Percentiles rank a stretch among this genome's conserved stretches.
Evolutionary conservation across 2,329 filamentous ascomycete species (phyloP).

Genomic region (Penicillium paneum): DNA sequence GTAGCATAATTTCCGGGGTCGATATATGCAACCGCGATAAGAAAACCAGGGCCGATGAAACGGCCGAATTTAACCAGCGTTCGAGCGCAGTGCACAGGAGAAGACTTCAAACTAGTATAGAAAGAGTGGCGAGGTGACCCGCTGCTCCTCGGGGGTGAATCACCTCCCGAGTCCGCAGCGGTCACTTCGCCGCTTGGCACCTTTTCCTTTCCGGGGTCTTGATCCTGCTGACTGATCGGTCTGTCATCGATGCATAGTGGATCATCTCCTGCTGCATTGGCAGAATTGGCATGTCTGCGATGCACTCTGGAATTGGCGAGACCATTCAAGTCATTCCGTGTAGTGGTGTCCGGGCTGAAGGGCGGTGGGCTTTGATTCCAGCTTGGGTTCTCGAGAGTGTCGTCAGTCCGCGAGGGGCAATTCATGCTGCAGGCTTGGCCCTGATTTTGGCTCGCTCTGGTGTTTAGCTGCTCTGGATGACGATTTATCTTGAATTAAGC

Average conservation of each 20-base stretch:
- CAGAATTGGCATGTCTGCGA: slow-evolving; percentile 36
- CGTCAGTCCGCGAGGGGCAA: slow-evolving; percentile 61
- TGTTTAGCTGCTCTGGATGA: background rate
- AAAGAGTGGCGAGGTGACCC: slow-evolving; percentile 33
- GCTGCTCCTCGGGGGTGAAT: slow-evolving; percentile 31
- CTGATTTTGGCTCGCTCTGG: background rate
- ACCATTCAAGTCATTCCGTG: slow-evolving; percentile 59
- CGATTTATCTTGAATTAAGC: background rate
- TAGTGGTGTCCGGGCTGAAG: slow-evolving; percentile 60
- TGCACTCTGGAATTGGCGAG: slow-evolving; percentile 57
- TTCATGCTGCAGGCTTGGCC: slow-evolving; percentile 51
- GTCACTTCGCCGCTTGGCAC: slow-evolving; percentile 28
- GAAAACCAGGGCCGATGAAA: slow-evolving; percentile 49
- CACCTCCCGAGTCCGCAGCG: slow-evolving; percentile 26
- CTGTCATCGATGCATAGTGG: slow-evolving; percentile 22
- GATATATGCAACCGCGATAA: slow-evolving; percentile 50
- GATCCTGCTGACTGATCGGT: slow-evolving; percentile 21
- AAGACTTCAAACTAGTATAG: slow-evolving; percentile 16
- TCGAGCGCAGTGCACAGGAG: slow-evolving; percentile 22
- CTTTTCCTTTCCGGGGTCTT: slow-evolving; percentile 24
- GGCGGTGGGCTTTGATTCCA: slow-evolving; percentile 62
- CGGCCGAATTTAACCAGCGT: slow-evolving; percentile 41
- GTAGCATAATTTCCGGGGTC: slow-evolving; percentile 52
- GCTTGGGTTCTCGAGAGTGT: slow-evolving; percentile 50
- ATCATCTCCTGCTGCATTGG: slow-evolving; percentile 22